Evolutionary conservation across 805 yeast species (phyloP).

Genomic region (Henningerozyma blattae): DNA sequence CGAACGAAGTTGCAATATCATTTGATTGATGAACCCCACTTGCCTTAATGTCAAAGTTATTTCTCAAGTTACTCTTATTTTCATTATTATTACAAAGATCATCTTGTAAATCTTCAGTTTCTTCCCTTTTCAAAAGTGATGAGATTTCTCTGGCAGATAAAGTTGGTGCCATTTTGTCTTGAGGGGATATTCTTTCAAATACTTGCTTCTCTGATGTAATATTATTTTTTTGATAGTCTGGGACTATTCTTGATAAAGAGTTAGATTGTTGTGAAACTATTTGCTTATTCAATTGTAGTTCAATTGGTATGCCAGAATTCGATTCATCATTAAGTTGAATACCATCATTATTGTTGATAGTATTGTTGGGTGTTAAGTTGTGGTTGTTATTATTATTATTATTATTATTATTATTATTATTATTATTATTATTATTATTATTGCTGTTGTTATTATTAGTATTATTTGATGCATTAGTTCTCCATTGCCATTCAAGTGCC

Average conservation of each 20-base stretch:
- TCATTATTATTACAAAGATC: slow-evolving; percentile 15
- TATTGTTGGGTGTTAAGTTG: background rate
- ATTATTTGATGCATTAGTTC: background rate
- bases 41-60: slow-evolving; percentile 24
- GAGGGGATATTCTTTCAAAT: background rate
- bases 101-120: slow-evolving; percentile 23
- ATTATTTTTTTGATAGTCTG: background rate
- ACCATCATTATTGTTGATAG: background rate
- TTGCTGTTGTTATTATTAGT: background rate
- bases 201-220: background rate
- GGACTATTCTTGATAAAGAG: too few relatives aligned
- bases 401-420: background rate
- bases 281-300: too few relatives aligned
- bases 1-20: slow-evolving; percentile 24
- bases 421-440: background rate
- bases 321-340: background rate
- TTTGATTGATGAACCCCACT: slow-evolving; percentile 27
- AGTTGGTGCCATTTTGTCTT: background rate
- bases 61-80: background rate
- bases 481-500: slow-evolving; percentile 10
- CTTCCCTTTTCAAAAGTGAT: slow-evolving; percentile 13
- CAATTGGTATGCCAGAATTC: too few relatives aligned
- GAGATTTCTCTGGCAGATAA: background rate
- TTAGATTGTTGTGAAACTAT: too few relatives aligned
- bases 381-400: background rate